Evolutionary conservation across 305 asterid species (phyloP), one percentile per base, ranked within the genome.

Genomic region (Rubia tinctorum): DNA sequence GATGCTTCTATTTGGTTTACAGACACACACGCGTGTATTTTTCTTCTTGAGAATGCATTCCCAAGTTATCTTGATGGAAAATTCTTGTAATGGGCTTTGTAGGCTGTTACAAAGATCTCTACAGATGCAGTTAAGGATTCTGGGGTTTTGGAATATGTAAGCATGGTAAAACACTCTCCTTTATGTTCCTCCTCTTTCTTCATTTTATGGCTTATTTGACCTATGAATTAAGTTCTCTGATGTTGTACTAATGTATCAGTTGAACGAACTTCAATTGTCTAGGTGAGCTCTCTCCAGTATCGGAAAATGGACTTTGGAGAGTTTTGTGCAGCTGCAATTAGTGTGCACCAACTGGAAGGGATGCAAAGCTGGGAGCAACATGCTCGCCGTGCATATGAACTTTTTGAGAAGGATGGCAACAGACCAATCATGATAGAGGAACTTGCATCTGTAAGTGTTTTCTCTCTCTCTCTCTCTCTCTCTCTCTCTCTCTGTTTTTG

Each of bases 351-450:
- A 86, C 86, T 95, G n/a, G 99, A 95, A 84, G 99, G 96, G 75
- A 77, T 79, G 86, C 86, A 84, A 71, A 85, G 87, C 83, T 95
- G 99, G 99, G 99, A 95, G 83, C 98, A 90, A 73, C 97, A 89
- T 63, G 98, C 98, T 10, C 98, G 91, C 43, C 87, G 75, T 65
- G 98, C 96, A 8, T 92, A 90, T 63, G 99, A 92, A 39, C 88
- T 92, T 72, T 95, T 95, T 39, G 99, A 95, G 84, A 90, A 86
- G 86, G 96, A 92, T 34, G 99, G 99, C 22, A 95, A 95, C 77
- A 69, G 98, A 62, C 88, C 97, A n/a, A 95, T 95, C 71, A 95
- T 89, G 98, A 95, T 95, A n/a, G 97, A 95, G 67, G 99, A 95
- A 84, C 98, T 95, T 70, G 98, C 99, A 34, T 89, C 98, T 8